Conservation (phyloP, 2,329 filamentous ascomycete genomes). For the Aspergillus pseudoterreus region DNA sequence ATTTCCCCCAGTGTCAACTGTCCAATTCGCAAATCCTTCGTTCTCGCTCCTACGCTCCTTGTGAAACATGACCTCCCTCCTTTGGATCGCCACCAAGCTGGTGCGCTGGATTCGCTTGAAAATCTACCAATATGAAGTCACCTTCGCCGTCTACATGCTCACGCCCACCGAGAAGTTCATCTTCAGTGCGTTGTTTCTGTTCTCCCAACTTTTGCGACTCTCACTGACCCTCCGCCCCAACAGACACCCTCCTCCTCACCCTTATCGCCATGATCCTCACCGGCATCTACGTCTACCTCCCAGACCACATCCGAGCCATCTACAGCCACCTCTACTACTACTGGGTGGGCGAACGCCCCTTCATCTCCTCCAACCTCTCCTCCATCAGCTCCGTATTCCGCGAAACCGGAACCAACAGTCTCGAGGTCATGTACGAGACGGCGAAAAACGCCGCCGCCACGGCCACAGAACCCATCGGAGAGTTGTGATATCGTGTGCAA, state of each 20-base stretch:
- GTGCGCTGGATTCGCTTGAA: slow-evolving; percentile 89
- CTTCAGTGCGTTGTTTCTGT: slow-evolving; percentile 67
- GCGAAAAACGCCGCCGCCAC: slow-evolving; percentile 44
- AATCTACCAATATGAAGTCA: slow-evolving; percentile 97
- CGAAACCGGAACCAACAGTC: slow-evolving; percentile 24
- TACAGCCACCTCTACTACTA: slow-evolving; percentile 90
- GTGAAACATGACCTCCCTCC: slow-evolving; percentile 22
- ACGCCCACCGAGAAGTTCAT: slow-evolving; percentile 94
- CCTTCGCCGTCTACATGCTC: slow-evolving; percentile 94
- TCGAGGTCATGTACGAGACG: slow-evolving; percentile 48
- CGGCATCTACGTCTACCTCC: slow-evolving; percentile 86
- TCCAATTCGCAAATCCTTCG: not conserved
- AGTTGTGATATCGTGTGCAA: slow-evolving; percentile 22
- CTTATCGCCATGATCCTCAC: slow-evolving; percentile 81
- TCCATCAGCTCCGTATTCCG: slow-evolving; percentile 32
- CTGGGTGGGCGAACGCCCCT: slow-evolving; percentile 68
- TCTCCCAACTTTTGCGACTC: slow-evolving; percentile 1
- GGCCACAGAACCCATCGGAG: slow-evolving; percentile 27
- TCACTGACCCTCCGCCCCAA: not conserved
- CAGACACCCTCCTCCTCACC: slow-evolving; percentile 89
- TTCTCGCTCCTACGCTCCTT: not conserved
- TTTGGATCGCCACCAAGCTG: slow-evolving; percentile 49
- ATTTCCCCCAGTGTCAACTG: not conserved
- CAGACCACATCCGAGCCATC: slow-evolving; percentile 81
- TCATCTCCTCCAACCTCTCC: slow-evolving; percentile 30